These are phyloP conservation scores for Biscogniauxia sp. DNA, from an alignment of 2,329 filamentous ascomycete species.

Conservation along the genomic window DNA sequence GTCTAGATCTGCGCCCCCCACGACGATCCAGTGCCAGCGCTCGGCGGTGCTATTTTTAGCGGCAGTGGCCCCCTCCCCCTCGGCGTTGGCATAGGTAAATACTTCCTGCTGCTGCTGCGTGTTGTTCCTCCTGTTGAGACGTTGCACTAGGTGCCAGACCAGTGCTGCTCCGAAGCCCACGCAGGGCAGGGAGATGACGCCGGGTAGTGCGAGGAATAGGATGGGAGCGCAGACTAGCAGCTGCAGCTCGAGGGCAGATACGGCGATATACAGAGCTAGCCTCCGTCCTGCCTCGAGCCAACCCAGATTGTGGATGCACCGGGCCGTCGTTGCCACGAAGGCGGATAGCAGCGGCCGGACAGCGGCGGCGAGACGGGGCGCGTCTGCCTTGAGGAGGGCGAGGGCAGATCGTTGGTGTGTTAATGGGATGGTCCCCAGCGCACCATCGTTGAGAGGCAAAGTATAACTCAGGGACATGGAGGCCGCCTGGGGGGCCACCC, in stretches of 20 bases:
- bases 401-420: constrained; percentile 18
- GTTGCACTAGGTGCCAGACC: constrained; percentile 17
- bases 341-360: constrained; percentile 15
- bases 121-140: constrained; percentile 10
- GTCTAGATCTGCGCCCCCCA: constrained; percentile 15
- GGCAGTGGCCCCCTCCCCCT: not conserved
- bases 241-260: constrained; percentile 20
- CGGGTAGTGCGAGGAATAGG: constrained; percentile 23
- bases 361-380: constrained; percentile 11
- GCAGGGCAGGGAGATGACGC: constrained; percentile 15
- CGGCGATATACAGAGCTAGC: constrained; percentile 11
- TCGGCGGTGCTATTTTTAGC: not conserved
- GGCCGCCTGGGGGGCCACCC: not conserved
- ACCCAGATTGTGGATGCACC: constrained; percentile 7
- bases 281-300: constrained; percentile 5
- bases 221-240: constrained; percentile 12
- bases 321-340: constrained; percentile 3
- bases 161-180: constrained; percentile 10
- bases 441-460: constrained; percentile 19
- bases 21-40: constrained; percentile 16
- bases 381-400: constrained; percentile 19
- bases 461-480: constrained; percentile 18
- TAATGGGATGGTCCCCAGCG: constrained; percentile 20
- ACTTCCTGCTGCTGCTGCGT: constrained; percentile 2
- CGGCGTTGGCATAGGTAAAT: constrained; percentile 5